These are phyloP conservation scores for Cutaneotrichosporon dermatis DNA, from an alignment of 1,284 basidiomycete species.

Conservation along the genomic window DNA sequence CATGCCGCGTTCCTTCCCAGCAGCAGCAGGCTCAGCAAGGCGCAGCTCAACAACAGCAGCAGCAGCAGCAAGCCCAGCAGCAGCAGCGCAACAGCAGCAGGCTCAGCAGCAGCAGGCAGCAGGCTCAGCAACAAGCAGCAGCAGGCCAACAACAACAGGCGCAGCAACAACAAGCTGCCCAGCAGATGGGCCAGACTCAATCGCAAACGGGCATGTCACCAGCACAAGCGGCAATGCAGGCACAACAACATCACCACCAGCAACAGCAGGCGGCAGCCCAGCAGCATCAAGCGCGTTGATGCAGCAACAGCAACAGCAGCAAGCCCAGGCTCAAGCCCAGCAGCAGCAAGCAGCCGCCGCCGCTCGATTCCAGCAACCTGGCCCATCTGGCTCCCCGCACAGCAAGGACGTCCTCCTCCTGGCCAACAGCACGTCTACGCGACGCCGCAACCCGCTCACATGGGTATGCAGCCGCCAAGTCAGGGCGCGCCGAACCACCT, in stretches of 20 bases:
- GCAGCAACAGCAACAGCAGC: slow-evolving; percentile 21
- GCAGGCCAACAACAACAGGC: slow-evolving; percentile 5
- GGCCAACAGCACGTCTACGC: slow-evolving; percentile 29
- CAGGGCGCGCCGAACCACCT: slow-evolving; percentile 23
- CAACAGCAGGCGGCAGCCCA: slow-evolving; percentile 4
- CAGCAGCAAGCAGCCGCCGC: slow-evolving; percentile 8
- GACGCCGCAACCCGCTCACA: slow-evolving; percentile 15
- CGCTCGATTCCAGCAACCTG: slow-evolving; percentile 19
- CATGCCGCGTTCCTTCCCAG: not conserved
- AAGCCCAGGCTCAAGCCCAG: slow-evolving; percentile 16
- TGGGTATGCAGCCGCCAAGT: slow-evolving; percentile 25
- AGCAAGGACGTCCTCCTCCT: slow-evolving; percentile 24
- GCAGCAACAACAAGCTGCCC: slow-evolving; percentile 14
- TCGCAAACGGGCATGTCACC: not conserved
- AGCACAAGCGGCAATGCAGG: slow-evolving; percentile 14
- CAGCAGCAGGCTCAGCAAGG: slow-evolving; percentile 13
- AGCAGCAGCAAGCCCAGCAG: slow-evolving; percentile 10
- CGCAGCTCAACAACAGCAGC: slow-evolving; percentile 11
- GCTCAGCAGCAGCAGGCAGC: slow-evolving; percentile 15
- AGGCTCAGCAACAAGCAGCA: slow-evolving; percentile 9
- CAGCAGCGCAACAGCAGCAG: slow-evolving; percentile 9
- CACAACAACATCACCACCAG: slow-evolving; percentile 16
- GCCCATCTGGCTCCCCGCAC: slow-evolving; percentile 27
- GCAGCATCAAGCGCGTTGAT: slow-evolving; percentile 14
- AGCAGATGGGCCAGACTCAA: slow-evolving; percentile 22